phyloP scores from a whole-genome alignment of 169 alveolate genomes.

The Condylostoma magnum region DNA sequence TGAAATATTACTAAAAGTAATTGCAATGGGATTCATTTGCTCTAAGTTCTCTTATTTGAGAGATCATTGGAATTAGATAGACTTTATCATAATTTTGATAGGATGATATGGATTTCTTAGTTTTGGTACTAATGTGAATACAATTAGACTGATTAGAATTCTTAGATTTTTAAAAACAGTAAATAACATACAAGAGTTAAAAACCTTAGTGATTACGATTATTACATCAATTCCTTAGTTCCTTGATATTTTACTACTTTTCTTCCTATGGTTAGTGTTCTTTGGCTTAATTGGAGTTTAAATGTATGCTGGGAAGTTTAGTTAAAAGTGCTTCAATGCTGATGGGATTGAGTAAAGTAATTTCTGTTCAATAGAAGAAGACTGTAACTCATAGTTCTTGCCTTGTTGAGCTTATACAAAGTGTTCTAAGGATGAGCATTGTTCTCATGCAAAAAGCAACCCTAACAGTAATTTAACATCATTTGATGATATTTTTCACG shows the following conservation, averaged over 20 bases:
- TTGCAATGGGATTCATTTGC: constrained; percentile 39
- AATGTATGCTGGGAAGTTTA: constrained; percentile 43
- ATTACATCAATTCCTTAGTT: constrained; percentile 53
- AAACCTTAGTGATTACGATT: constrained; percentile 44
- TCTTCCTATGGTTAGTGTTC: constrained; percentile 36
- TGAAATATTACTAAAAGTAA: constrained; percentile 27
- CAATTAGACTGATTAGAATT: constrained; percentile 53
- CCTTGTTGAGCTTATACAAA: neutral
- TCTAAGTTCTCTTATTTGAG: constrained; percentile 56
- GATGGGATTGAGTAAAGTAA: neutral
- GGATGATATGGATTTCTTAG: constrained; percentile 28
- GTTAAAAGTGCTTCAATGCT: neutral
- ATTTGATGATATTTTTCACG: constrained; percentile 44
- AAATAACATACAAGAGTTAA: constrained; percentile 56
- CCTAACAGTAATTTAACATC: constrained; percentile 49
- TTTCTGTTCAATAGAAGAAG: neutral
- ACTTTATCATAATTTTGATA: constrained; percentile 59
- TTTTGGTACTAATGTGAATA: constrained; percentile 19
- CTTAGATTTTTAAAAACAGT: constrained; percentile 66
- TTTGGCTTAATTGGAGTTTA: constrained; percentile 72
- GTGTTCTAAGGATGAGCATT: neutral
- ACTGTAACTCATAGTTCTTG: neutral
- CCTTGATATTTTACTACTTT: constrained; percentile 44
- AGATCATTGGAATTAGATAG: constrained; percentile 74
- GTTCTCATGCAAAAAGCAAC: too few species aligned